A percentile compares a stretch with the other conserved stretches of the same genome.
phyloP scores from a whole-genome alignment of 352 stramenopile species.

The Blastocystis hominis region DNA sequence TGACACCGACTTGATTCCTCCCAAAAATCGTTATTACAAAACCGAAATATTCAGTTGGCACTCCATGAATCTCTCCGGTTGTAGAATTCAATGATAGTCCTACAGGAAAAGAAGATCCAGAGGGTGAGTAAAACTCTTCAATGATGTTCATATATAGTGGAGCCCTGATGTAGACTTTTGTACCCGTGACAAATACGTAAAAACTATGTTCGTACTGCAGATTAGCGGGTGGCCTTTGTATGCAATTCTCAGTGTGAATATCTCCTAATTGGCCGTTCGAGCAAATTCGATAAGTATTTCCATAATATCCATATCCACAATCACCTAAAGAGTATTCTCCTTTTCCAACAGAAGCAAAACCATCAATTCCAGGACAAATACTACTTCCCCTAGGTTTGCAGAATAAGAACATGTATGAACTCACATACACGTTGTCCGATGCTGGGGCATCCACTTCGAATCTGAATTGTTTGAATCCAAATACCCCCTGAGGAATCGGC shows the following conservation, averaged over 20 bases:
- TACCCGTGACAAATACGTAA: not conserved
- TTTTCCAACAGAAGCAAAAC: not conserved
- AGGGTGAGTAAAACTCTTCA: not conserved
- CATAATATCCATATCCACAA: not conserved
- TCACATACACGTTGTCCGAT: not conserved
- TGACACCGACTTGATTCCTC: too few species aligned
- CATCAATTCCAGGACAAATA: not conserved
- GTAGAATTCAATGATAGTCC: not conserved
- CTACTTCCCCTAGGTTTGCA: not conserved
- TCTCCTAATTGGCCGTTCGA: not conserved
- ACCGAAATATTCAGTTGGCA: too few species aligned
- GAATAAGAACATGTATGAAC: not conserved
- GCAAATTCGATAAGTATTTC: too few species aligned
- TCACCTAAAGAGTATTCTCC: constrained; percentile 9
- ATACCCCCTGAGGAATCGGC: not conserved
- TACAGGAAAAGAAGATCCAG: not conserved
- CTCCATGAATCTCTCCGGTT: not conserved
- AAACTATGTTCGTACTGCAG: not conserved
- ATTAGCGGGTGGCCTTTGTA: not conserved
- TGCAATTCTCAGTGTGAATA: not conserved
- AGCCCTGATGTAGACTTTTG: not conserved
- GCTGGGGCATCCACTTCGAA: not conserved
- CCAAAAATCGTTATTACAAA: too few species aligned
- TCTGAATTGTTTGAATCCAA: not conserved
- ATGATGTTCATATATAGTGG: not conserved